These are phyloP conservation scores for Talaromyces islandicus DNA, from an alignment of 2,329 filamentous ascomycete genomes.

Conservation along the genomic window DNA sequence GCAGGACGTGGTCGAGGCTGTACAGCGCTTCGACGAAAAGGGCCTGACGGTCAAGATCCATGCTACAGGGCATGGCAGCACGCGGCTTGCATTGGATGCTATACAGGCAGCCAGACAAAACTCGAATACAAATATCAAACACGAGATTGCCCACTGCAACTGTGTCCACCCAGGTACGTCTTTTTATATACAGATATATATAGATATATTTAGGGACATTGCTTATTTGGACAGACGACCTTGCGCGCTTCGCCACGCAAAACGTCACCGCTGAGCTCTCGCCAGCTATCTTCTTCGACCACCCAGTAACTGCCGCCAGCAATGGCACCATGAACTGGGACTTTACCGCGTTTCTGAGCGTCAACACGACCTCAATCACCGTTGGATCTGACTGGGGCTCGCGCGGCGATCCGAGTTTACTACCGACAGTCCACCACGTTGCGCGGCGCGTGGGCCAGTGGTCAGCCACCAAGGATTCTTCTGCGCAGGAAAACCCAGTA, in stretches of 20 bases:
- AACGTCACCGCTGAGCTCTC: conserved; percentile 26
- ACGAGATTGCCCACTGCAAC: conserved; percentile 27
- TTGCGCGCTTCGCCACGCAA: conserved; percentile 20
- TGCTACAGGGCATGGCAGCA: conserved; percentile 24
- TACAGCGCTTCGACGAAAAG: conserved; percentile 23
- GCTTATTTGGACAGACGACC: conserved; percentile 20
- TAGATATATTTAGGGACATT: too few species aligned
- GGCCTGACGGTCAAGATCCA: conserved; percentile 31
- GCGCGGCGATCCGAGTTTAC: not conserved
- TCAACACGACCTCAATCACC: not conserved
- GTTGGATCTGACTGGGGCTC: conserved; percentile 8
- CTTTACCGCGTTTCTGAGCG: not conserved
- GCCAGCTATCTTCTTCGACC: conserved; percentile 9
- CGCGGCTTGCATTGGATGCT: conserved; percentile 24
- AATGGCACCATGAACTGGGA: conserved; percentile 6
- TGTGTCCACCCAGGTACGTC: conserved; percentile 20
- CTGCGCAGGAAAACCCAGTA: not conserved
- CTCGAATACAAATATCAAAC: conserved; percentile 18
- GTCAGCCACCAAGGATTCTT: not conserved
- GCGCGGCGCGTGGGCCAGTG: not conserved
- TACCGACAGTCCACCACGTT: conserved; percentile 2
- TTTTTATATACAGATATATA: too few species aligned
- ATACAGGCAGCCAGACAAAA: conserved; percentile 20
- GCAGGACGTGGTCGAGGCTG: conserved; percentile 16
- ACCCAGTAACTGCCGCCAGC: conserved; percentile 2